Percentiles rank a stretch among this genome's conserved stretches.
These are phyloP conservation scores for Nothophoma quercina DNA, from an alignment of 2,329 filamentous ascomycete species.

Conservation along the genomic window DNA sequence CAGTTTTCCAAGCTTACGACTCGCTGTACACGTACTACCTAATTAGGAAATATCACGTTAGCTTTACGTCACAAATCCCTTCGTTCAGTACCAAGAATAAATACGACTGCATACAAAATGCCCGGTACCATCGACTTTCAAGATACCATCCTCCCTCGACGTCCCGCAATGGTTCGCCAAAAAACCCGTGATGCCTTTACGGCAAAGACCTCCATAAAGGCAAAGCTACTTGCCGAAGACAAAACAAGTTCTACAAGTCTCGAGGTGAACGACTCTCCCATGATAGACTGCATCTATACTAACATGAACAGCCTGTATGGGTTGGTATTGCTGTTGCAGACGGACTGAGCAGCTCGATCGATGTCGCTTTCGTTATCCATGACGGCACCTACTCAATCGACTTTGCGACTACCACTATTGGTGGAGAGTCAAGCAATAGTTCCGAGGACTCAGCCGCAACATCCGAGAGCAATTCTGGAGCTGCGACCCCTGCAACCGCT, in stretches of 20 bases:
- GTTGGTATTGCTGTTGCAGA: conserved; percentile 68
- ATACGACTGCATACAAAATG: conserved; percentile 9
- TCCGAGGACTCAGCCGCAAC: conserved; percentile 11
- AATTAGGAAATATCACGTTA: conserved; percentile 16
- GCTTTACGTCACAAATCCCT: conserved; percentile 13
- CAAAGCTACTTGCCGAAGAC: conserved; percentile 26
- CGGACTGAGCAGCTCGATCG: conserved; percentile 60
- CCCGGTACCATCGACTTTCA: background rate
- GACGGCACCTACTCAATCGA: conserved; percentile 79
- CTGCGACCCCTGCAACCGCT: conserved; percentile 22
- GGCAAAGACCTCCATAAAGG: conserved; percentile 33
- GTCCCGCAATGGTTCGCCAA: conserved; percentile 28
- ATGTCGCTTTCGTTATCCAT: conserved; percentile 68
- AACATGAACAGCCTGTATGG: conserved; percentile 55
- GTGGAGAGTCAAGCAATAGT: conserved; percentile 1
- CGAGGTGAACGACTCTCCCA: conserved; percentile 30
- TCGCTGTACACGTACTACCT: background rate
- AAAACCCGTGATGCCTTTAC: conserved; percentile 37
- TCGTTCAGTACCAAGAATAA: conserved; percentile 7
- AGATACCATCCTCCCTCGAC: conserved; percentile 1
- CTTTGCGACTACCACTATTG: conserved; percentile 61
- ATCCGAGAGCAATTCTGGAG: conserved; percentile 17
- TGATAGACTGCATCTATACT: background rate
- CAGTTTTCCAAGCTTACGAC: background rate
- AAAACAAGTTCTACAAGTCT: conserved; percentile 22